Evolutionary conservation across 148 eudicot species (phyloP).

Genomic region (Diospyros kaki): DNA sequence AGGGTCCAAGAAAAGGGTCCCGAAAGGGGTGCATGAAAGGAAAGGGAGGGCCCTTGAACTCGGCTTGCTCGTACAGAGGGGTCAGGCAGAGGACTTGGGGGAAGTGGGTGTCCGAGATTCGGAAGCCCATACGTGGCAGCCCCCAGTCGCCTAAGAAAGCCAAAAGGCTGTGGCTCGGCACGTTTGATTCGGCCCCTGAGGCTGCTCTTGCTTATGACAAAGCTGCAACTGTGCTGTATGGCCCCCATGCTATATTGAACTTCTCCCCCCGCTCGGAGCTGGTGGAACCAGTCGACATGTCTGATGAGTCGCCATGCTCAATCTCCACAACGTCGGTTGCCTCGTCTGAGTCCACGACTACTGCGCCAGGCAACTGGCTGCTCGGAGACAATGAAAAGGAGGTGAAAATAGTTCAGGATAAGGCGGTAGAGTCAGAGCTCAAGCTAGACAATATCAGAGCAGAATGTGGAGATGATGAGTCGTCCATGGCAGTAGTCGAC

Average conservation of each 20-base stretch:
- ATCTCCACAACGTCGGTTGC: no score
- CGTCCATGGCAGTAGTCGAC: neutral
- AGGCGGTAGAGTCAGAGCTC: neutral
- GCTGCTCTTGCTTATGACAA: constrained; percentile 19
- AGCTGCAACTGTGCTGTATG: constrained; percentile 15
- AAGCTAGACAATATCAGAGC: neutral
- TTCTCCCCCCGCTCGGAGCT: neutral
- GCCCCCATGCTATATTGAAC: constrained; percentile 10
- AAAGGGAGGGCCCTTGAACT: constrained; percentile 78
- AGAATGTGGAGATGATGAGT: neutral
- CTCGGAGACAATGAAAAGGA: no score
- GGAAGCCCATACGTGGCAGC: constrained; percentile 34
- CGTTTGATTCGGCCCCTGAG: constrained; percentile 18
- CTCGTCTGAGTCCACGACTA: no score
- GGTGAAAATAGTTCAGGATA: no score
- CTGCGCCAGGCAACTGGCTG: no score
- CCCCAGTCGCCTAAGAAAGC: constrained; percentile 28
- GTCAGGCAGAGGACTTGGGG: constrained; percentile 91
- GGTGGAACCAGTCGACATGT: neutral
- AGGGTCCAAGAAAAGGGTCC: constrained; percentile 71
- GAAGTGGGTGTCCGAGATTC: constrained; percentile 84
- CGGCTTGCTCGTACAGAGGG: constrained; percentile 48
- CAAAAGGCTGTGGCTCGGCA: constrained; percentile 71
- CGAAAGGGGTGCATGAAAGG: constrained; percentile 89
- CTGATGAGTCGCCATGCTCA: no score